Evolutionary conservation across 768 basidiomycete genomes (phyloP), one percentile per base, ranked within the genome.

Genomic region (Podaxis mareebaensis): DNA sequence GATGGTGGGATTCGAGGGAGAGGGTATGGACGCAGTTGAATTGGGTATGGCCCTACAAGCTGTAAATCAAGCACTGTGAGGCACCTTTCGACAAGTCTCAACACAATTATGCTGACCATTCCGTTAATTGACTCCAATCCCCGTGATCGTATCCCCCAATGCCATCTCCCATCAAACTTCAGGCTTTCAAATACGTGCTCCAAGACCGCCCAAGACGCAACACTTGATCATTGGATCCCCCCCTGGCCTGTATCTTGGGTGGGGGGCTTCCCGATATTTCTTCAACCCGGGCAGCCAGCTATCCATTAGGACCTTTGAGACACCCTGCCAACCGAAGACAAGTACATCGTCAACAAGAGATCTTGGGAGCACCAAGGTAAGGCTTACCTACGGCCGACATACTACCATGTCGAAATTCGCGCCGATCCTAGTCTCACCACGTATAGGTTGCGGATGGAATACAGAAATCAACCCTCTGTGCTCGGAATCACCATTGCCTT

Each of bases 331-430:
- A 61, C 44, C 20, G 1, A n/a, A 8, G 20, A 46, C 7, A 20
- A 13, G 20, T 20, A 7, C 13, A 46, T 46, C 20, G 17, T 46
- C 4, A 46, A 17, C 33, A 10, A 33, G 8, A 33, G 33, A 10
- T 10, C 33, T 10, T 33, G 7, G 33, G 33, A 33, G 33, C 8
- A 33, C 33, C 33, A 33, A 2, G 33, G 8, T 33, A 44, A 30
- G 24, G 6, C 71, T 70, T 64, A 79, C 77, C 71, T 82, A 79
- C 6, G 80, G 78, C 69, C 82, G 81, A 66, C 82, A 83, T 64
- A 77, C 72, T 8, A 79, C 81, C 33, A 82, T 68, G 66, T 83
- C 81, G 69, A 83, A 83, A 66, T 79, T 80, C 83, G 83, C 84
- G 69, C 83, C 82, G 53, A 83, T 75, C 74, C 79, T 82, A 40